Evolutionary conservation across 495 filamentous ascomycete genomes (phyloP), one percentile per base, ranked within the genome.

Genomic region (Thermothielavioides terrestris): DNA sequence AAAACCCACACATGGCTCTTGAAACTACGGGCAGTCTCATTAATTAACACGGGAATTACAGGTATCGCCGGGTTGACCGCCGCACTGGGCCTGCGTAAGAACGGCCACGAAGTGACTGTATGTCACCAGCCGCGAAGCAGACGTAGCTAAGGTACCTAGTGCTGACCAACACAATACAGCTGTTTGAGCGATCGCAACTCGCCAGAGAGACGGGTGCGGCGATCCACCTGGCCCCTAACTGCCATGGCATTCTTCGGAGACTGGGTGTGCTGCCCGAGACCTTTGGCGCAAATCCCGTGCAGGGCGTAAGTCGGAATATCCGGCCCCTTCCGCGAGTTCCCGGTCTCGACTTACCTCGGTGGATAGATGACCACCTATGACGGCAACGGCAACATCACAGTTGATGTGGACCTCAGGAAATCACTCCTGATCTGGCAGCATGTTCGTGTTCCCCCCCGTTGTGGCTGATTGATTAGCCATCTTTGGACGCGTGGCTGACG

Each of bases 11-110:
- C n/a, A n/a, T n/a, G n/a, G n/a, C n/a, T n/a, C n/a, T n/a, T n/a
- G n/a, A n/a, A n/a, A 9, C 46, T 11, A 15, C 2, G 26, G 26
- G 5, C 15, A 18, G 4, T 17, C 26, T 5, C 4, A 6, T 27
- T 23, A 8, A 35, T 22, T 44, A 21, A 36, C 34, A 35, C 10
- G 22, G 22, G 1, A 14, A 4, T 5, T n/a, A 2, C 7, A 51
- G 49, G 49, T 3, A 51, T 51, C 17, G 49, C 40, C 6, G 49
- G 49, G 15, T 32, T 51, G 3, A 51, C 40, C 15, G 49, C 49
- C 17, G 49, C 49, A 17, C 11, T 51, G 9, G 49, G 49, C 9
- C 17, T 51, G 12, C 49, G 49, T 9, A 31, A 45, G 32, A 40
- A 51, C 10, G 49, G 49, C 2, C 49, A 51, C 17, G 21, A 45